phyloP scores from a whole-genome alignment of 371 early-diverging fungal genomes.

The Rhizopus sp. region DNA sequence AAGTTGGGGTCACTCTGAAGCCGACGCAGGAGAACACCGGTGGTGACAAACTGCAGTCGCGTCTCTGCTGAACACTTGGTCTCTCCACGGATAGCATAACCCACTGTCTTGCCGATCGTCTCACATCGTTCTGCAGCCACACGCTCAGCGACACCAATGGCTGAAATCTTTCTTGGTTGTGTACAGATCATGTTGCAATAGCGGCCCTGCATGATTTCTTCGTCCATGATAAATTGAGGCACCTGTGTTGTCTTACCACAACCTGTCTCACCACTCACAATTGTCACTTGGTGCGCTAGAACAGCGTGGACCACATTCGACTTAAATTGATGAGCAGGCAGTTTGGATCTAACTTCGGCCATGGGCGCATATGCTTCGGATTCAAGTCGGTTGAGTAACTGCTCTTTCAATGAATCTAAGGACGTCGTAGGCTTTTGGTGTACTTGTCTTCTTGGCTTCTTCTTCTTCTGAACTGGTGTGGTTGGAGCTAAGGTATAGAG shows the following conservation, averaged over 20 bases:
- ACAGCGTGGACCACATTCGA: conserved; percentile 58
- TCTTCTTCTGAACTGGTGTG: neutral
- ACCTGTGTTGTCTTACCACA: conserved; percentile 88
- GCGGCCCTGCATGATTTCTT: conserved; percentile 56
- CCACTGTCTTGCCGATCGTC: conserved; percentile 55
- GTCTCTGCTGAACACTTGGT: conserved; percentile 64
- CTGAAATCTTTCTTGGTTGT: conserved; percentile 92
- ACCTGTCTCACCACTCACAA: conserved; percentile 83
- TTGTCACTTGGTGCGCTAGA: conserved; percentile 52
- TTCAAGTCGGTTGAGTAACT: conserved; percentile 29
- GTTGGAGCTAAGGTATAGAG: conserved; percentile 23
- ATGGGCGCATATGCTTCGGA: conserved; percentile 54
- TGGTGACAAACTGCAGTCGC: conserved; percentile 81
- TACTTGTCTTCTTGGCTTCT: neutral
- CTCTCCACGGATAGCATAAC: conserved; percentile 66
- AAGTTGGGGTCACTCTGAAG: conserved; percentile 72
- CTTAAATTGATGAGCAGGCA: conserved; percentile 71
- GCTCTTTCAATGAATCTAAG: conserved; percentile 27
- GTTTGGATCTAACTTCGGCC: conserved; percentile 49
- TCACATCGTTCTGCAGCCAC: conserved; percentile 72
- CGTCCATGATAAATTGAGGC: conserved; percentile 87
- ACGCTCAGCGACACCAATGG: conserved; percentile 84
- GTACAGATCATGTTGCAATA: conserved; percentile 85
- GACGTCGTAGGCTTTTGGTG: conserved; percentile 4
- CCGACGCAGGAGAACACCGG: conserved; percentile 81